Evolutionary conservation across 306 rosid species (phyloP).

Genomic region (Gillenia trifoliata): DNA sequence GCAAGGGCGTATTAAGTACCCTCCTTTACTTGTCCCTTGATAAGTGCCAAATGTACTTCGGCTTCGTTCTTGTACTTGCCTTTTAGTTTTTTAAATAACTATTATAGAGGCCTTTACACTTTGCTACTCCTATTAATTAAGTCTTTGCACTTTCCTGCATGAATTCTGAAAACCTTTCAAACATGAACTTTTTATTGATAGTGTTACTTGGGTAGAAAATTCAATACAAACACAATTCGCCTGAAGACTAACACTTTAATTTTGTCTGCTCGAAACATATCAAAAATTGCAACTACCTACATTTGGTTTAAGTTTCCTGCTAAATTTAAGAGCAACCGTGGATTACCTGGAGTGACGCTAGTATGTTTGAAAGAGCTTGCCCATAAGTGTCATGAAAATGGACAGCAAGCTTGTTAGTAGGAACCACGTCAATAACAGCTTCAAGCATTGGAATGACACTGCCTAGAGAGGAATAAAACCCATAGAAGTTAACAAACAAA

Average conservation of each 20-base stretch:
- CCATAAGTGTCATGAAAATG: conserved; percentile 98
- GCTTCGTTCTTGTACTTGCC: not conserved
- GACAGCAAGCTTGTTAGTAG: conserved; percentile 67
- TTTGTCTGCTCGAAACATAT: not conserved
- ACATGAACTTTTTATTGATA: not conserved
- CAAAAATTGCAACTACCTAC: not conserved
- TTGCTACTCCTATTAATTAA: not conserved
- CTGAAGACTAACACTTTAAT: not conserved
- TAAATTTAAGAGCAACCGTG: not conserved
- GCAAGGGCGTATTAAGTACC: not conserved
- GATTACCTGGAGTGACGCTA: conserved; percentile 76
- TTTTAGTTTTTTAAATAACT: not conserved
- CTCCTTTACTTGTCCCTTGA: not conserved
- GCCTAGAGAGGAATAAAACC: conserved; percentile 35
- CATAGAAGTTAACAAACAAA: not conserved
- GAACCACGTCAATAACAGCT: conserved; percentile 69
- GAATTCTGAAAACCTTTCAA: not conserved
- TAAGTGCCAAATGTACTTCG: not conserved
- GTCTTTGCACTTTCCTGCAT: not conserved
- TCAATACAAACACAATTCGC: not conserved
- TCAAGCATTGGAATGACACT: conserved; percentile 82
- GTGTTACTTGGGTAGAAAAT: not conserved
- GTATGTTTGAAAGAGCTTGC: conserved; percentile 85
- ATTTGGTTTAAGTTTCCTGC: not conserved
- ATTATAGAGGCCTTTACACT: not conserved